Evolutionary conservation across 148 eudicot species (phyloP), one percentile per base, ranked within the genome.

Genomic region (Heliosperma pusillum): DNA sequence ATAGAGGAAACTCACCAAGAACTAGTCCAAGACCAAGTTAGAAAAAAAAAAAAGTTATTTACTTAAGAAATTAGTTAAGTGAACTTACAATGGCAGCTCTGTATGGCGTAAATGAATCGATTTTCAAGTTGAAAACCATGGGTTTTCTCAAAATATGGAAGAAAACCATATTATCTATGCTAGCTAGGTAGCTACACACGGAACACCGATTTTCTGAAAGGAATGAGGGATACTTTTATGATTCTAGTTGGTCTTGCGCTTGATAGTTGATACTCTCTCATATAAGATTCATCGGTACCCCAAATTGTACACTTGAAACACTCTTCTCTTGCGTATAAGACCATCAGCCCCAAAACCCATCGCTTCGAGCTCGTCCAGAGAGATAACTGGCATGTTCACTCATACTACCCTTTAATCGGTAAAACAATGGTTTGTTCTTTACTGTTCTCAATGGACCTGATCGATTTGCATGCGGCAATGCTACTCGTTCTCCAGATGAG

Each of bases 381-480:
- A 85, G 84, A 42, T 84, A 74, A 44, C 85, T 86, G 7, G 96
- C 93, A 74, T 88, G 96, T 77, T 94, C 98, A 24, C 98, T 91
- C 90, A 87, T 85, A 74, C 98, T 90, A 44, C 97, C 92, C 71
- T 84, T 90, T 69, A 86, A 79, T 65, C 89, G 85, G 40, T 87
- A 87, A 56, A 88, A 86, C 1, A 85, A 73, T 3, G 82, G 87
- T 59, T 91, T 91, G 75, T 88, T 91, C 74, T 88, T 86, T 30
- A 86, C 69, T 2, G 93, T 91, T 87, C 86, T 86, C 81, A 94
- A 80, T 1, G 98, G 98, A 66, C 98, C 97, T 15, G 98, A 94
- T 66, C 96, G 77, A 62, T 94, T 94, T 12, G 90, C 93, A 82
- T 93, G 98, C 22, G 93, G 93, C 64, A 86, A 78, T 25, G 84